A percentile compares a stretch with the other conserved stretches of the same genome.
Conservation (phyloP, 345 rosid genomes). For the Eutrema heterophyllum region DNA sequence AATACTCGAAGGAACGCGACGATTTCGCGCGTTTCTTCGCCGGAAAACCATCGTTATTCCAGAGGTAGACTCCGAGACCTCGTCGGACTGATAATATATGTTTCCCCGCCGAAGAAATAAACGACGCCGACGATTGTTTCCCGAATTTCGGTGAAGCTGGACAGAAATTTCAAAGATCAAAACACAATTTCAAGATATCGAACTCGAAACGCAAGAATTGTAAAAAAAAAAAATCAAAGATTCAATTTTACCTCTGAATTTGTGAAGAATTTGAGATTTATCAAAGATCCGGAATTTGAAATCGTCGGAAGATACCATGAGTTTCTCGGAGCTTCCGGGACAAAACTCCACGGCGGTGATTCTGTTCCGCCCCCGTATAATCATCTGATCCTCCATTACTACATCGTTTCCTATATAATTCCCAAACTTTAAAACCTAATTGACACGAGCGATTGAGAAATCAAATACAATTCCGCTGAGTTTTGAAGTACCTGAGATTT, state of each 20-base stretch:
- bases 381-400: constrained; percentile 43
- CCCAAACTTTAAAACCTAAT: not conserved
- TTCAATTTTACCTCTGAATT: constrained; percentile 57
- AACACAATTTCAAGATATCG: not conserved
- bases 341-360: constrained; percentile 71
- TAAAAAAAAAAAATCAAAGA: not conserved
- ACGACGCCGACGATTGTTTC: constrained; percentile 76
- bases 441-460: not conserved
- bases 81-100: constrained; percentile 75
- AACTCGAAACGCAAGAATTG: not conserved
- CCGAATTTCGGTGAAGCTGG: constrained; percentile 50
- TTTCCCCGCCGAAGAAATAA: constrained; percentile 57
- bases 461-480: not conserved
- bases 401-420: constrained; percentile 40
- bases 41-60: constrained; percentile 48
- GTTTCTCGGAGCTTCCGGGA: constrained; percentile 41
- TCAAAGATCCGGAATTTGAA: constrained; percentile 64
- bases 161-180: not conserved
- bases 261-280: constrained; percentile 46
- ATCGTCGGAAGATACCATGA: constrained; percentile 75
- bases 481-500: constrained; percentile 40
- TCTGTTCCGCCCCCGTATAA: constrained; percentile 48
- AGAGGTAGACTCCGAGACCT: constrained; percentile 67
- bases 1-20: constrained; percentile 60
- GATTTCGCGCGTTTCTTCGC: constrained; percentile 42